Evolutionary conservation across 495 filamentous ascomycete species (phyloP), one percentile per base, ranked within the genome.

Genomic region (Achaetomiella virescens): DNA sequence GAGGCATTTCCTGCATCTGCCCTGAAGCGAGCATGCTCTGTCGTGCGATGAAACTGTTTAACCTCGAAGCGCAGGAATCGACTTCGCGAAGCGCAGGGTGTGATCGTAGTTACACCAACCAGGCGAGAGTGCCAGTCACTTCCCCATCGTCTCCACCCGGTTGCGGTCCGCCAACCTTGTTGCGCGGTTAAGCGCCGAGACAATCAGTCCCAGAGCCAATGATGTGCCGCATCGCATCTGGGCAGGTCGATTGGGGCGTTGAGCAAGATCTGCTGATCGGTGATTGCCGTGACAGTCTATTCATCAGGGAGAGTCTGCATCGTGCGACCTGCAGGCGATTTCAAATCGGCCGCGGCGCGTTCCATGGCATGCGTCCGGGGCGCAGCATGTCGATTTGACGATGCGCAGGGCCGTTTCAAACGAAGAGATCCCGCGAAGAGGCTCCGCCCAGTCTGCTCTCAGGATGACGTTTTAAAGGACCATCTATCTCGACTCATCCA

Each of bases 161-260:
- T 41, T 25, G 25, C 42, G 25, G 17, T 51, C 57, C 44, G 18
- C 61, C 61, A 63, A 63, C 53, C 58, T 48, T 52, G 50, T 46
- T 36, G 38, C 57, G 42, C 11, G 49, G 52, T 43, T 63, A 60
- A 60, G 57, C 61, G 61, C 61, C 61, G 33, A 49, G 48, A 50
- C 43, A 42, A 29, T 43, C 48, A 31, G 18, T 7, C 24, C 14
- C 27, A 42, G 20, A 57, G 36, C 53, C 53, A 57, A 61, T 61
- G 31, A 52, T 10, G 22, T 27, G 35, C 37, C 47, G 37, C 38
- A 56, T 48, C 45, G 40, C 52, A 27, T 36, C 4, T 25, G 6
- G 29, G 46, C 25, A 18, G 37, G 33, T 27, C 27, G 25, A 2
- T 37, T 6, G 50, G 44, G 56, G 42, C 48, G 31, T 17, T 46